Percentiles rank a stretch among this genome's conserved stretches.
These are phyloP conservation scores for Lizonia empirigonia DNA, from an alignment of 2,329 filamentous ascomycete genomes.

Conservation along the genomic window DNA sequence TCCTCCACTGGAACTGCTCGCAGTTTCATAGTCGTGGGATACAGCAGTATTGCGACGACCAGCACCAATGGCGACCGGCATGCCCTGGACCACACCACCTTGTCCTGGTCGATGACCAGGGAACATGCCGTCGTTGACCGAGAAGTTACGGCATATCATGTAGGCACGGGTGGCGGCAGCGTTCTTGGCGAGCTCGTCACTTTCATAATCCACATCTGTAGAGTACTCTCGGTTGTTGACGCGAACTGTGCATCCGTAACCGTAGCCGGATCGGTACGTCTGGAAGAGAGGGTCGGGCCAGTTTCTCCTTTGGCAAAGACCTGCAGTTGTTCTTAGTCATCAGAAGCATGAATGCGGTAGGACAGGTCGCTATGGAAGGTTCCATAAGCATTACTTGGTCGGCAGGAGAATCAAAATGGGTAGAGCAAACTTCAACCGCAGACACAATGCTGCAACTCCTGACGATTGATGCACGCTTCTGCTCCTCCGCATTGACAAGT, in stretches of 20 bases:
- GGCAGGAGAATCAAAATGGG: background rate
- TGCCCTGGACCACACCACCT: conserved; percentile 62
- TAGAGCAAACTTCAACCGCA: background rate
- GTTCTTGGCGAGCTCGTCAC: conserved; percentile 82
- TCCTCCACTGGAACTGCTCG: conserved; percentile 59
- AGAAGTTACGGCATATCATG: conserved; percentile 97
- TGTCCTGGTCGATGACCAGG: conserved; percentile 61
- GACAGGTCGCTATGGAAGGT: too few relatives aligned
- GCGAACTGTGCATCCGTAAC: conserved; percentile 87
- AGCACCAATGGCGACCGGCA: conserved; percentile 68
- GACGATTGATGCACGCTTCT: background rate
- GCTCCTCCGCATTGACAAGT: background rate
- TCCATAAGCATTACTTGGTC: background rate
- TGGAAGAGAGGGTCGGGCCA: conserved; percentile 93
- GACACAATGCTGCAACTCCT: background rate
- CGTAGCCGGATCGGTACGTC: conserved; percentile 72
- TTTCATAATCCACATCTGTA: conserved; percentile 83
- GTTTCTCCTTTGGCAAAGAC: conserved; percentile 90
- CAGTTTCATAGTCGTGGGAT: conserved; percentile 58
- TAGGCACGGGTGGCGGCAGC: conserved; percentile 95
- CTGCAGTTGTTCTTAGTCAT: conserved; percentile 57
- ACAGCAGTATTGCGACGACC: conserved; percentile 58
- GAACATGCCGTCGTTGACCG: conserved; percentile 92
- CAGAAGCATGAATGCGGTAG: background rate
- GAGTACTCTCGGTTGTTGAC: conserved; percentile 98